phyloP scores from a whole-genome alignment of 371 early-diverging fungal genomes.

The Haplosporangium sp. region DNA sequence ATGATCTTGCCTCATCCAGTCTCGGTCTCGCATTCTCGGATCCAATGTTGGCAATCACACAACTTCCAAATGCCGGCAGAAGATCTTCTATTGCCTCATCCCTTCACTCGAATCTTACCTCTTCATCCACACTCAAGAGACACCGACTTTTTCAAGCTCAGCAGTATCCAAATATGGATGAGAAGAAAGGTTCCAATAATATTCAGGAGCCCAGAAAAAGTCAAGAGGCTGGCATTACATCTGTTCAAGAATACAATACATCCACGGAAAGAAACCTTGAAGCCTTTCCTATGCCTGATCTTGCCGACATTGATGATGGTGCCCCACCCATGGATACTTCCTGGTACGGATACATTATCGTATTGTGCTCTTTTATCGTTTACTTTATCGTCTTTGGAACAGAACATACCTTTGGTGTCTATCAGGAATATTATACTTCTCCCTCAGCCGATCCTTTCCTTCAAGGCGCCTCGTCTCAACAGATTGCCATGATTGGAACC shows the following conservation, averaged over 20 bases:
- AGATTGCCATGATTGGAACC: conserved; percentile 64
- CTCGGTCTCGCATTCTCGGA: conserved; percentile 44
- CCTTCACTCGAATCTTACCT: conserved; percentile 29
- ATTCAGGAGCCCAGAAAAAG: conserved; percentile 6
- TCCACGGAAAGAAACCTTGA: conserved; percentile 17
- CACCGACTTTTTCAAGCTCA: conserved; percentile 16
- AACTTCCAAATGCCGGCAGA: conserved; percentile 33
- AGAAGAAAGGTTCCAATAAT: conserved; percentile 13
- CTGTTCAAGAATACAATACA: background rate
- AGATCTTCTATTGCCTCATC: conserved; percentile 42
- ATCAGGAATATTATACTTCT: conserved; percentile 59
- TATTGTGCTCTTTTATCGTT: conserved; percentile 63
- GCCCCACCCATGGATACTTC: conserved; percentile 46
- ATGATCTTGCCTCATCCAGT: conserved; percentile 22
- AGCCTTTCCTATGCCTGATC: conserved; percentile 19
- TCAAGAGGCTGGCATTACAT: conserved; percentile 8
- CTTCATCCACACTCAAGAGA: conserved; percentile 19
- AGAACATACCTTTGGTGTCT: conserved; percentile 62
- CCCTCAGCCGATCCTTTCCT: conserved; percentile 37
- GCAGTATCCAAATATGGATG: conserved; percentile 12
- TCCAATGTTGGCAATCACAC: conserved; percentile 50
- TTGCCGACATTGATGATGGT: conserved; percentile 19
- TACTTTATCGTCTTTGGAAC: conserved; percentile 69
- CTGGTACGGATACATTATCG: conserved; percentile 73
- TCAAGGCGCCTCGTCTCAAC: conserved; percentile 43